These are phyloP conservation scores for Ramularia collo-cygni DNA, from an alignment of 2,329 filamentous ascomycete species.

Conservation along the genomic window DNA sequence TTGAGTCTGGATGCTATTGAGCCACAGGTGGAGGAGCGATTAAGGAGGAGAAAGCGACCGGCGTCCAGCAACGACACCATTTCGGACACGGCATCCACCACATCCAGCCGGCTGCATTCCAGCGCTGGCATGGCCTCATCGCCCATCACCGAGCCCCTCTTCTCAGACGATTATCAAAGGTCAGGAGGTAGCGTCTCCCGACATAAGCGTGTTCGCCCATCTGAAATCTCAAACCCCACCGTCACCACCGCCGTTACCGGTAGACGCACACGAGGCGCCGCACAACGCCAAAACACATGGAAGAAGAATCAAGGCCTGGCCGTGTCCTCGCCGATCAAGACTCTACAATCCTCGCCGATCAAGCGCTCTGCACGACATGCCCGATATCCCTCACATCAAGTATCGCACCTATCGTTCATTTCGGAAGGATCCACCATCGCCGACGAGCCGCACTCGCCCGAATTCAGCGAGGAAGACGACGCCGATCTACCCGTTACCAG, in stretches of 20 bases:
- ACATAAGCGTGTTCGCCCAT: slow-evolving; percentile 23
- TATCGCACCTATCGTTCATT: slow-evolving; percentile 73
- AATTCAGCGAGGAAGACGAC: slow-evolving; percentile 71
- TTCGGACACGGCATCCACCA: slow-evolving; percentile 80
- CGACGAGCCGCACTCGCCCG: slow-evolving; percentile 53
- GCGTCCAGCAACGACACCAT: slow-evolving; percentile 60
- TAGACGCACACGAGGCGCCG: slow-evolving; percentile 24
- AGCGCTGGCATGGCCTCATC: slow-evolving; percentile 70
- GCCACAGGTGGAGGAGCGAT: slow-evolving; percentile 71
- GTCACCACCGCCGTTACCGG: slow-evolving; percentile 23
- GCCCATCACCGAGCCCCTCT: slow-evolving; percentile 72
- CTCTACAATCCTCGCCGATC: slow-evolving; percentile 23
- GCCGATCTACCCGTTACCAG: slow-evolving; percentile 70
- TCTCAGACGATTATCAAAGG: slow-evolving; percentile 73
- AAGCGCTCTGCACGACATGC: slow-evolving; percentile 52
- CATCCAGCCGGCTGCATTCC: slow-evolving; percentile 69
- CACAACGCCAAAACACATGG: slow-evolving; percentile 55
- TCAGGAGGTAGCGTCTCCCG: slow-evolving; percentile 52
- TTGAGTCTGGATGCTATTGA: slow-evolving; percentile 80
- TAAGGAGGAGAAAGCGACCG: slow-evolving; percentile 63
- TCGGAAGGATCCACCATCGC: slow-evolving; percentile 62
- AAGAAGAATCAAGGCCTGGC: slow-evolving; percentile 69
- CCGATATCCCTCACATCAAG: slow-evolving; percentile 62
- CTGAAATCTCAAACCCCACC: background rate
- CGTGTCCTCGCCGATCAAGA: slow-evolving; percentile 80